Evolutionary conservation across 2,329 filamentous ascomycete genomes (phyloP).

Genomic region (Zopfia rhizophila): DNA sequence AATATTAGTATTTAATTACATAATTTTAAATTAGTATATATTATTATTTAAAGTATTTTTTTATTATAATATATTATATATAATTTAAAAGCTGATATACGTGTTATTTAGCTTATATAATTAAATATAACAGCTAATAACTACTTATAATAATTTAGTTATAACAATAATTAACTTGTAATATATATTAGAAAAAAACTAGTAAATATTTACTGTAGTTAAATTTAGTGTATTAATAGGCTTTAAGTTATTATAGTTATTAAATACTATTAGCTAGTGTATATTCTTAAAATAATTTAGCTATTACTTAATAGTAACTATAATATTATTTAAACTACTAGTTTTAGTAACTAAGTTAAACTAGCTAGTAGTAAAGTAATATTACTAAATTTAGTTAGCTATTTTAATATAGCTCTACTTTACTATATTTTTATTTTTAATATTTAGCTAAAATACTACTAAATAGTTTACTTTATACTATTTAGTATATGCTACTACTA

Average conservation of each 20-base stretch:
- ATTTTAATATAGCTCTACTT: conserved; percentile 17
- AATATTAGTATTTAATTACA: conserved; percentile 5
- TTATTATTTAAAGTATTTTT: conserved; percentile 35
- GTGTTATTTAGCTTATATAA: conserved; percentile 47
- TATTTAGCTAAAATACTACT: conserved; percentile 26
- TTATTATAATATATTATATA: conserved; percentile 40
- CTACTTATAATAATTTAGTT: conserved; percentile 47
- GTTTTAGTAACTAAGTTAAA: conserved; percentile 27
- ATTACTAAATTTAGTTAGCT: conserved; percentile 18
- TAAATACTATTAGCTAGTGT: conserved; percentile 53
- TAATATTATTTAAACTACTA: conserved; percentile 30
- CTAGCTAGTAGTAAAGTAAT: conserved; percentile 31
- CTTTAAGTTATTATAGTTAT: conserved; percentile 53
- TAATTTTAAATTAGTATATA: too few relatives aligned
- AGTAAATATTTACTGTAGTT: conserved; percentile 41
- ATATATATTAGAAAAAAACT: conserved; percentile 42
- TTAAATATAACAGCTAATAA: conserved; percentile 44
- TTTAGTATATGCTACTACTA: conserved; percentile 22
- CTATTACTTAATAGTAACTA: conserved; percentile 51
- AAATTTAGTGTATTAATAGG: conserved; percentile 20
- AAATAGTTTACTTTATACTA: conserved; percentile 10
- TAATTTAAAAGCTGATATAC: conserved; percentile 44
- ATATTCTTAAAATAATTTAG: conserved; percentile 46
- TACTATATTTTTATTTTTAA: conserved; percentile 18
- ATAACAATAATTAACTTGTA: conserved; percentile 58